A percentile compares a stretch with the other conserved stretches of the same genome.
phyloP scores from a whole-genome alignment of 2,329 filamentous ascomycete species.

The Penicillium sp. region DNA sequence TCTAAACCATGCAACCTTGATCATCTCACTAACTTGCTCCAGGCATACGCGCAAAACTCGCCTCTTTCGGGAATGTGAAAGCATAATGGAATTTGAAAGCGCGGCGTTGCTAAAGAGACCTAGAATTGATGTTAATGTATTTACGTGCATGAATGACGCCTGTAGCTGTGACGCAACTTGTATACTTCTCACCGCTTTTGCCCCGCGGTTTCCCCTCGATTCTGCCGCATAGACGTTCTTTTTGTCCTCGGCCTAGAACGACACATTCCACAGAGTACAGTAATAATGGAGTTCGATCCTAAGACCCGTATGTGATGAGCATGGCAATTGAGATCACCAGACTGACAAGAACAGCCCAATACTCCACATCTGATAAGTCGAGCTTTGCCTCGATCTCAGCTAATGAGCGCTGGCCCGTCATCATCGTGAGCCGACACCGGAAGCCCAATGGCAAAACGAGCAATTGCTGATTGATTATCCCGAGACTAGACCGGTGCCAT shows the following conservation, averaged over 20 bases:
- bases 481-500: constrained; percentile 76
- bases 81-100: constrained; percentile 23
- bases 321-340: neutral
- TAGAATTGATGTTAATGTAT: constrained; percentile 22
- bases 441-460: neutral
- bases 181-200: constrained; percentile 19
- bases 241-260: constrained; percentile 13
- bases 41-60: constrained; percentile 84
- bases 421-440: constrained; percentile 64
- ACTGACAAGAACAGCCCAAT: constrained; percentile 60
- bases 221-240: constrained; percentile 14
- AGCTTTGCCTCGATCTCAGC: constrained; percentile 89
- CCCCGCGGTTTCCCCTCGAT: constrained; percentile 20
- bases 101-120: constrained; percentile 27
- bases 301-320: constrained; percentile 63
- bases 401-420: constrained; percentile 87
- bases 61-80: constrained; percentile 72
- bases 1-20: neutral
- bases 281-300: constrained; percentile 70
- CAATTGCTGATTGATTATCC: constrained; percentile 11
- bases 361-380: constrained; percentile 74
- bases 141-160: constrained; percentile 13
- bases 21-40: constrained; percentile 5
- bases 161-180: constrained; percentile 10
- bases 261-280: constrained; percentile 15